phyloP scores from a whole-genome alignment of 805 yeast genomes.

The Myxozyma vanderwaltii region DNA sequence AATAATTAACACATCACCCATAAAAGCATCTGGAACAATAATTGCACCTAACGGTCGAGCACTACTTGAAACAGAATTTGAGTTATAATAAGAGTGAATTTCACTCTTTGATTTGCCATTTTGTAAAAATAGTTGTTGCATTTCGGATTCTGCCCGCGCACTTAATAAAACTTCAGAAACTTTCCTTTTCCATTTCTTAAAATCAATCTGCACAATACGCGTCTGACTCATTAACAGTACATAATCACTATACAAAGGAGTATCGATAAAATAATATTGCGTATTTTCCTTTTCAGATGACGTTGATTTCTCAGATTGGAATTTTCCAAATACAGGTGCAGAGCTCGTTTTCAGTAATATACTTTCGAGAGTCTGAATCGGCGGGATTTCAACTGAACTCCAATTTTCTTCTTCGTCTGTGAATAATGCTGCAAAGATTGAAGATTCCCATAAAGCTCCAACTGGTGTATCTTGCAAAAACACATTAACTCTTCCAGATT shows the following conservation, averaged over 20 bases:
- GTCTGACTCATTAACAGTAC: constrained; percentile 6
- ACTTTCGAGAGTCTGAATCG: constrained; percentile 15
- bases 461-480: constrained; percentile 34
- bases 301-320: not conserved
- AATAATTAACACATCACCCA: constrained; percentile 14
- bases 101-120: constrained; percentile 5
- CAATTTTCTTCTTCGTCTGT: constrained; percentile 1
- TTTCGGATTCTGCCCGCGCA: constrained; percentile 1
- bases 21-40: constrained; percentile 11
- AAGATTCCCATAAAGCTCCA: constrained; percentile 21
- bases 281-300: not conserved
- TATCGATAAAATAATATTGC: constrained; percentile 6
- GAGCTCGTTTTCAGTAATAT: constrained; percentile 2
- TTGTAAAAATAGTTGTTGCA: constrained; percentile 1
- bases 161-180: constrained; percentile 13
- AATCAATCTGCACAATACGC: constrained; percentile 16
- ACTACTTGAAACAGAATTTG: not conserved
- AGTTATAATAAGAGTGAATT: not conserved
- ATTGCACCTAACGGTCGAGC: constrained; percentile 10
- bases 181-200: constrained; percentile 9
- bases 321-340: not conserved
- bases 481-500: constrained; percentile 35
- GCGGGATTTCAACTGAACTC: not conserved
- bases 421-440: constrained; percentile 6
- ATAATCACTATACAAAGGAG: not conserved